phyloP scores from a whole-genome alignment of 192 early-diverging fungal genomes.

The Podila epicladia region DNA sequence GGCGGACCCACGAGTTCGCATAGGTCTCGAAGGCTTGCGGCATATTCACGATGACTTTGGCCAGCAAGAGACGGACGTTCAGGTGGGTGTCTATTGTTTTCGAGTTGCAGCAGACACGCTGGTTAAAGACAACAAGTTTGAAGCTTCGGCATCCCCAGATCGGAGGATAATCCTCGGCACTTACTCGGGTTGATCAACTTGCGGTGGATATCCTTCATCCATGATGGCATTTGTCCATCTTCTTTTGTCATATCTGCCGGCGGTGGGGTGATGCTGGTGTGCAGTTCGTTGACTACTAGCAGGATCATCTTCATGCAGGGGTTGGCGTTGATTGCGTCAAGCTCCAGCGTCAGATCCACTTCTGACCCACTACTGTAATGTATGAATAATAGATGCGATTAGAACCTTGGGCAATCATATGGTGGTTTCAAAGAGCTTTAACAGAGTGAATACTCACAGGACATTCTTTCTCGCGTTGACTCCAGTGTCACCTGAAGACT shows the following conservation, averaged over 20 bases:
- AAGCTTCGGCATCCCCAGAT: too few species aligned
- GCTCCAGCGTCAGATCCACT: slow-evolving; percentile 45
- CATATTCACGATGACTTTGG: slow-evolving; percentile 71
- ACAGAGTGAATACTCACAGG: too few species aligned
- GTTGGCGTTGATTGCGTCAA: slow-evolving; percentile 67
- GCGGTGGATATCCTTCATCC: slow-evolving; percentile 70
- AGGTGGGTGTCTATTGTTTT: slow-evolving; percentile 19
- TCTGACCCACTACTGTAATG: slow-evolving; percentile 7
- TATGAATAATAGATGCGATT: neutral
- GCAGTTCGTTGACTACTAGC: slow-evolving; percentile 64
- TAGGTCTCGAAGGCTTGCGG: slow-evolving; percentile 70
- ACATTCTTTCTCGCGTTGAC: too few species aligned
- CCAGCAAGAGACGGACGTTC: slow-evolving; percentile 70
- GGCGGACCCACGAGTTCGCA: slow-evolving; percentile 66
- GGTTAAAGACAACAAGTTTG: too few species aligned
- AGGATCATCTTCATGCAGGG: slow-evolving; percentile 71
- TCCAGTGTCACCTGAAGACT: neutral
- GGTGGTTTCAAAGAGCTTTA: too few species aligned
- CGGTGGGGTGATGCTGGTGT: slow-evolving; percentile 52
- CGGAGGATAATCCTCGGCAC: neutral
- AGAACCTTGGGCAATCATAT: neutral
- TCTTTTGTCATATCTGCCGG: slow-evolving; percentile 30
- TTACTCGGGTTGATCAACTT: slow-evolving; percentile 58
- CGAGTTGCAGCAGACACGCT: too few species aligned
- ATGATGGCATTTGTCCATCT: slow-evolving; percentile 59